These are phyloP conservation scores for Pezizomycotina sp. DNA, from an alignment of 2,329 filamentous ascomycete genomes.

Conservation along the genomic window DNA sequence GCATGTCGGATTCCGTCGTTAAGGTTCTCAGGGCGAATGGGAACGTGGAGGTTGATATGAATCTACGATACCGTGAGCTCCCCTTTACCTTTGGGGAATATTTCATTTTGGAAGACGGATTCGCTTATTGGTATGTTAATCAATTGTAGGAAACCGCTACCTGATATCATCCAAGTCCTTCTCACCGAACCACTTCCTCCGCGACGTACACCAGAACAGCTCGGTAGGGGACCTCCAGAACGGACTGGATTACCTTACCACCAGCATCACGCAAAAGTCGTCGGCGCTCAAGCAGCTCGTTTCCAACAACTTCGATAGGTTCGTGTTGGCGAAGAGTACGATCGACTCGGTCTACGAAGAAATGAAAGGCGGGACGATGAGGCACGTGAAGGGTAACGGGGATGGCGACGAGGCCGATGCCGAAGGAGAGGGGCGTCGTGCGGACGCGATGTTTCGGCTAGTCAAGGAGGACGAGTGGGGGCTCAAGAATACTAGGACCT, in stretches of 20 bases:
- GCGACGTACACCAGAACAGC: conserved; percentile 73
- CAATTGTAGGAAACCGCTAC: conserved; percentile 60
- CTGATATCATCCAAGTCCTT: conserved; percentile 91
- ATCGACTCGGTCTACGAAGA: conserved; percentile 98
- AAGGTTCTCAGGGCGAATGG: conserved; percentile 59
- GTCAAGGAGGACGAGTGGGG: conserved; percentile 87
- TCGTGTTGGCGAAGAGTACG: conserved; percentile 90
- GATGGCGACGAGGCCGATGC: conserved; percentile 35
- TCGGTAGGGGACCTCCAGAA: conserved; percentile 65
- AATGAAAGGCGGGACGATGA: conserved; percentile 56
- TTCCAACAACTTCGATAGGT: conserved; percentile 95
- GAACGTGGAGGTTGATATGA: conserved; percentile 60
- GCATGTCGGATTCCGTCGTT: conserved; percentile 74
- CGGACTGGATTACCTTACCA: conserved; percentile 71
- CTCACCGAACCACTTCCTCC: conserved; percentile 78
- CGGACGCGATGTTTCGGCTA: conserved; percentile 44
- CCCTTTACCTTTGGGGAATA: conserved; percentile 2
- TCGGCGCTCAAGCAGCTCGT: conserved; percentile 91
- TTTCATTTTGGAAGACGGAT: conserved; percentile 19
- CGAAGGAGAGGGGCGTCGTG: conserved; percentile 20
- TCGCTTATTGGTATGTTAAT: conserved; percentile 22
- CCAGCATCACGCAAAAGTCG: conserved; percentile 93
- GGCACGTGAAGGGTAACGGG: conserved; percentile 82
- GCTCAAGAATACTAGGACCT: conserved; percentile 70
- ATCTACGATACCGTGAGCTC: conserved; percentile 54